Base-by-base conservation (phyloP, 768 basidiomycete species). In the Gelatoporia subvermispora region DNA sequence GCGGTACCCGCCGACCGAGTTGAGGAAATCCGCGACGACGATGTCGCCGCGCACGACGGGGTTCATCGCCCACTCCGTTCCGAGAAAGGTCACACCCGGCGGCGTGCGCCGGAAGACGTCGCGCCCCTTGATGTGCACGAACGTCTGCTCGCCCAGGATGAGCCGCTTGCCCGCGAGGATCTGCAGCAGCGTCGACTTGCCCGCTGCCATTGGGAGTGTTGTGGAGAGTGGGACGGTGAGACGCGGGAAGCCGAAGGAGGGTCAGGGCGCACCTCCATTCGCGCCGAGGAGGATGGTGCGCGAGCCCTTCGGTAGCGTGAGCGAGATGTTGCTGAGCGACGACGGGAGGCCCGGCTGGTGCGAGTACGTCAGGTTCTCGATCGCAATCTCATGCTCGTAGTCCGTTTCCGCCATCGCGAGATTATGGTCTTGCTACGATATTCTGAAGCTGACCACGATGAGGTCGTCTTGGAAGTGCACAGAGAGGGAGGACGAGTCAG, bases 21-120 rank as follows among this genome's bases (percentile, higher is more conserved):
- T 91, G n/a, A 99, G 73, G 67, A 99, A 99, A 41, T 81, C 74
- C n/a, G 88, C 83, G 3, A 99, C 96, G 25, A 84, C 72, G 52
- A 98, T 94, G 65, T 98, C 96, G 8, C 88, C 75, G 25, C 94
- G 79, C 11, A 98, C 94, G 49, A 97, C 95, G 1, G 94, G 93
- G 67, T 99, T 98, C 83, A 89, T 89, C 0, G 93, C 93, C 93
- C 95, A 97, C 69, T 98, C 94, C 2, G 94, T 98, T 18, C 94
- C 94, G 10, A 96, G 76, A 64, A 88, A 91, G 17, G 89, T 85
- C 28, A 95, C 78, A 7, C 88, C 89, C 16, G 76, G 69, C 1
- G 93, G 90, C 4, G 88, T 84, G 56, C 90, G 79, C 54, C 88
- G 82, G 67, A 98, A 97, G 41, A 97, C 93, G 65, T 98, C 93